These are phyloP conservation scores for Linum trigynum DNA, from an alignment of 345 rosid species.

Conservation along the genomic window DNA sequence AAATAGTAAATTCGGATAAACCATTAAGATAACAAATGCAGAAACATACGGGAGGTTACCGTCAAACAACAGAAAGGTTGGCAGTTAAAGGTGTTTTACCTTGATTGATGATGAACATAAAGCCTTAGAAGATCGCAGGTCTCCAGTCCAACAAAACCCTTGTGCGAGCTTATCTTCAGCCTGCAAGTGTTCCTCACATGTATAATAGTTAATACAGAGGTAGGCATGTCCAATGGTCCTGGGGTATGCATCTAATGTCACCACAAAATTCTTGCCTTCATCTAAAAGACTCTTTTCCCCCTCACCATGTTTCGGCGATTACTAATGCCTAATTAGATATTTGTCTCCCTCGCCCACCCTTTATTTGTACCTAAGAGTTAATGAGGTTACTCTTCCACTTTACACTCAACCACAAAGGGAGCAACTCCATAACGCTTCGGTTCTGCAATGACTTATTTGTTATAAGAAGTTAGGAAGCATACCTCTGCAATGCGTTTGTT, in stretches of 20 bases:
- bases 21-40: background rate
- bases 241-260: background rate
- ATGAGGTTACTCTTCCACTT: too few species aligned
- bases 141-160: constrained; percentile 53
- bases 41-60: too few species aligned
- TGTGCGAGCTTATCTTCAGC: constrained; percentile 66
- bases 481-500: constrained; percentile 74
- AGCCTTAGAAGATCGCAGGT: constrained; percentile 37
- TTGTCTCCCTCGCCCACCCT: too few species aligned
- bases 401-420: too few species aligned
- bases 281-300: too few species aligned
- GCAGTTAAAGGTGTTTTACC: constrained; percentile 23
- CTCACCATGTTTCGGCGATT: too few species aligned
- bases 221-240: background rate
- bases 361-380: too few species aligned
- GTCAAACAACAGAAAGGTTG: background rate
- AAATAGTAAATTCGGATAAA: background rate
- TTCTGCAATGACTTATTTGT: background rate
- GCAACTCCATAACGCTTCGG: too few species aligned
- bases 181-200: constrained; percentile 26
- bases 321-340: too few species aligned
- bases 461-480: constrained; percentile 17
- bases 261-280: background rate
- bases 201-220: background rate
- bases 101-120: constrained; percentile 60